These are phyloP conservation scores for Elaeis oleifera DNA, from an alignment of 202 grass and related monocot genomes.

Conservation along the genomic window DNA sequence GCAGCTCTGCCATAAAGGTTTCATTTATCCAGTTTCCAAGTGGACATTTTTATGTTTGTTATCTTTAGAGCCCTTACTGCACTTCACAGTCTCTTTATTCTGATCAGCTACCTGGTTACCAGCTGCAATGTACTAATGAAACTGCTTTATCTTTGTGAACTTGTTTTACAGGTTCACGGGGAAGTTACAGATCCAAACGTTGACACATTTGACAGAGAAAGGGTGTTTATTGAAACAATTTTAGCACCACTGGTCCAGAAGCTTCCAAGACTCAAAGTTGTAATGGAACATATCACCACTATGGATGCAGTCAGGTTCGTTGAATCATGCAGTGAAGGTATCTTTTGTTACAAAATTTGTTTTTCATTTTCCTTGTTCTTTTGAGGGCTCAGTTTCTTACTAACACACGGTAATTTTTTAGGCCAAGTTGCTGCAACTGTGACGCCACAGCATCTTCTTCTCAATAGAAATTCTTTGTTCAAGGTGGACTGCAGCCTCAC, in stretches of 20 bases:
- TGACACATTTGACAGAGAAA: conserved; percentile 76
- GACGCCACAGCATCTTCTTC: conserved; percentile 80
- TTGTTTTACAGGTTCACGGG: conserved; percentile 60
- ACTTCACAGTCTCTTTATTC: no score
- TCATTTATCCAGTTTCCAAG: no score
- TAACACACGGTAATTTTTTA: conserved; percentile 9
- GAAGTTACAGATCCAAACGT: conserved; percentile 70
- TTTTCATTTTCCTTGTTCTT: no score
- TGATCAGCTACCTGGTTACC: no score
- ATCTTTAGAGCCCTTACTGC: no score
- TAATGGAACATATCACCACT: conserved; percentile 97
- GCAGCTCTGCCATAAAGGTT: no score
- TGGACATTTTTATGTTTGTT: no score
- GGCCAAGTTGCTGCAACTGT: conserved; percentile 84
- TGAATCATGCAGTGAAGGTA: conserved; percentile 79
- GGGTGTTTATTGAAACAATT: conserved; percentile 57
- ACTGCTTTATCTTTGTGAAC: no score
- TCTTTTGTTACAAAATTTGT: no score
- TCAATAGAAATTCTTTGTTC: conserved; percentile 89
- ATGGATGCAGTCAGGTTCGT: conserved; percentile 78
- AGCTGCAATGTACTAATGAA: no score
- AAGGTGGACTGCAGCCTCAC: conserved; percentile 90
- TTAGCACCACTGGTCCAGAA: conserved; percentile 57
- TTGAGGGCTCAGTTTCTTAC: no score
- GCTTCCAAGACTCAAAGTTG: conserved; percentile 52